These are phyloP conservation scores for Gelatoporia subvermispora DNA, from an alignment of 768 basidiomycete species.

Conservation along the genomic window DNA sequence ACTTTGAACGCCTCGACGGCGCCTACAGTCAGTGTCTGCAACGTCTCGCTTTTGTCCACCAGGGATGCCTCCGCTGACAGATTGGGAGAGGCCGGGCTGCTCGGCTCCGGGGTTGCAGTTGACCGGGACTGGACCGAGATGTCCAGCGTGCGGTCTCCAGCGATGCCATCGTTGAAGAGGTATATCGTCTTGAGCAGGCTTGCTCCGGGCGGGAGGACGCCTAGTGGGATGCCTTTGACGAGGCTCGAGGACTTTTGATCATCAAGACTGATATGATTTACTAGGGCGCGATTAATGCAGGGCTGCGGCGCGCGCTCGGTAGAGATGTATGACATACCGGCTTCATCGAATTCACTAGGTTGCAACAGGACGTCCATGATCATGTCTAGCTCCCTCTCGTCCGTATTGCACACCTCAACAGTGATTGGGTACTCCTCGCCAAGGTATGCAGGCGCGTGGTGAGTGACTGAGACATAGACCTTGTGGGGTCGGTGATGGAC, in stretches of 20 bases:
- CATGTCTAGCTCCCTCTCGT: constrained; percentile 65
- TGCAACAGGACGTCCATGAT: constrained; percentile 74
- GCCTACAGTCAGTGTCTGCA: constrained; percentile 64
- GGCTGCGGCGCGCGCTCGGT: not conserved
- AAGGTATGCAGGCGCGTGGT: constrained; percentile 68
- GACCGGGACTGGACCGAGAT: constrained; percentile 67
- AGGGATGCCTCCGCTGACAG: constrained; percentile 25
- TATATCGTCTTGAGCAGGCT: constrained; percentile 57
- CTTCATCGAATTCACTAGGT: constrained; percentile 70
- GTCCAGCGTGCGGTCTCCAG: constrained; percentile 73
- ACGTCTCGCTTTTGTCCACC: constrained; percentile 47
- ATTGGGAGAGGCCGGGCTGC: constrained; percentile 10
- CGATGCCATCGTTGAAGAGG: constrained; percentile 54
- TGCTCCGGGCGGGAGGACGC: constrained; percentile 54
- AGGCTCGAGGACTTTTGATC: constrained; percentile 63
- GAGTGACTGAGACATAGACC: constrained; percentile 49
- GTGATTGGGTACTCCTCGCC: constrained; percentile 76
- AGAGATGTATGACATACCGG: constrained; percentile 40
- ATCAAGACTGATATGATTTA: constrained; percentile 57
- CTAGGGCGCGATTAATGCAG: constrained; percentile 30
- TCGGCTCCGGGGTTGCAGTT: not conserved
- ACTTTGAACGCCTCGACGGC: constrained; percentile 58
- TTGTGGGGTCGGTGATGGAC: constrained; percentile 60
- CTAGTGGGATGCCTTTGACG: constrained; percentile 70
- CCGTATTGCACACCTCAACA: constrained; percentile 66